Base-by-base conservation (phyloP, 1,284 basidiomycete genomes). In the Pulveroboletus sp. region DNA sequence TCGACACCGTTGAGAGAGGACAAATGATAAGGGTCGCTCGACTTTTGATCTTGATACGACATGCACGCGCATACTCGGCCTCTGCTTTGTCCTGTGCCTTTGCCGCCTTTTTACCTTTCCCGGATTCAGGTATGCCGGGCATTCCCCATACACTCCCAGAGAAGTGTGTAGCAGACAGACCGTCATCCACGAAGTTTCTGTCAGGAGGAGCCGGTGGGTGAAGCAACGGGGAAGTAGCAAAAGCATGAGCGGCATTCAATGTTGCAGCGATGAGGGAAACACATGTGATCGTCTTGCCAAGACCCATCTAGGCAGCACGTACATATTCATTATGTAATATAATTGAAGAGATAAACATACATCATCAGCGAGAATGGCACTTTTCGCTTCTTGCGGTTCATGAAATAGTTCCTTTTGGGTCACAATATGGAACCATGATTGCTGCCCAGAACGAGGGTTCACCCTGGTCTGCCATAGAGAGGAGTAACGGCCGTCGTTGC, bases 11-110 rank as follows among this genome's bases (percentile, higher is more conserved):
- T 24, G 94, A 96, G 52, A 99, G 80, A 10, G 97, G 97, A 65
- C 97, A 98, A 26, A 99, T 85, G 63, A 99, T 92, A n/a, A 99
- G 76, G 1, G 97, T 98, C 10, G 91, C 97, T 44, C 94, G 86
- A 66, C 91, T 93, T 63, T 88, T 87, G 29, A 80, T 76, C 71
- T 90, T 90, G 65, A 97, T 86, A 25, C 89, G 83, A 64, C 86
- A 84, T 36, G 81, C 79, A 58, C 92, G 81, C 15, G 80, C 76
- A 62, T 87, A 86, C 43, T 85, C 82, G n/a, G 83, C 81, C 57
- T 89, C 86, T 24, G 81, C 75, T 65, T 82, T 87, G 61, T 91
- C 89, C 63, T 86, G 85, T 39, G 80, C 74, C 61, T 81, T 84
- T 47, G 78, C 77, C 57, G 76, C 80, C 73, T 84, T 92, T 65